Evolutionary conservation across 257 asterid genomes (phyloP).

Genomic region (Eucommia ulmoides): DNA sequence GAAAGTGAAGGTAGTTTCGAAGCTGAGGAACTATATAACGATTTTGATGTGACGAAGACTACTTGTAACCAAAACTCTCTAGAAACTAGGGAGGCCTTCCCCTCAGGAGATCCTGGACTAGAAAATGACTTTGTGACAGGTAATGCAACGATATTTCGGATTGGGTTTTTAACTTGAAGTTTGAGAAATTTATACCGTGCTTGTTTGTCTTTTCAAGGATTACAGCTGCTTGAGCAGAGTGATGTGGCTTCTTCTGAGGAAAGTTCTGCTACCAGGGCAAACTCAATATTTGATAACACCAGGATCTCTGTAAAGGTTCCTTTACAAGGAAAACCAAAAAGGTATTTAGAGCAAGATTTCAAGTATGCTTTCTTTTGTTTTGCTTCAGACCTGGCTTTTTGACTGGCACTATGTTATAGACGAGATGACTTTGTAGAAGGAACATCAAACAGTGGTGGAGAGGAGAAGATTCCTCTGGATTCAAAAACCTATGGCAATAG

Average conservation of each 20-base stretch:
- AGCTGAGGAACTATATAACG: slow-evolving; percentile 6
- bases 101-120: slow-evolving; percentile 12
- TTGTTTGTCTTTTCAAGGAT: slow-evolving; percentile 51
- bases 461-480: slow-evolving; percentile 20
- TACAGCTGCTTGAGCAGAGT: slow-evolving; percentile 25
- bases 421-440: slow-evolving; percentile 36
- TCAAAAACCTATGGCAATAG: slow-evolving; percentile 27
- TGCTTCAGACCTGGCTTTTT: slow-evolving; percentile 7
- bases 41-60: slow-evolving; percentile 4
- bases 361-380: slow-evolving; percentile 2
- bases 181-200: slow-evolving; percentile 10
- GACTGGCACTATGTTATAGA: slow-evolving; percentile 32
- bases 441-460: slow-evolving; percentile 23
- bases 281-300: slow-evolving; percentile 15
- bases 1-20: slow-evolving; percentile 13
- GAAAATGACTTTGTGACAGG: slow-evolving; percentile 37
- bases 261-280: slow-evolving; percentile 16
- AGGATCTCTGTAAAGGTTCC: slow-evolving; percentile 26
- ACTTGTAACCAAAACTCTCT: slow-evolving; percentile 5
- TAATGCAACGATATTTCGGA: slow-evolving; percentile 20
- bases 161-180: slow-evolving; percentile 8
- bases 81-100: slow-evolving; percentile 12
- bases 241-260: slow-evolving; percentile 22
- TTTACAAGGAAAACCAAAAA: slow-evolving; percentile 58
- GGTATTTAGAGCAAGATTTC: slow-evolving; percentile 24